Evolutionary conservation across 768 basidiomycete genomes (phyloP).

Genomic region (Trametes cingulata): DNA sequence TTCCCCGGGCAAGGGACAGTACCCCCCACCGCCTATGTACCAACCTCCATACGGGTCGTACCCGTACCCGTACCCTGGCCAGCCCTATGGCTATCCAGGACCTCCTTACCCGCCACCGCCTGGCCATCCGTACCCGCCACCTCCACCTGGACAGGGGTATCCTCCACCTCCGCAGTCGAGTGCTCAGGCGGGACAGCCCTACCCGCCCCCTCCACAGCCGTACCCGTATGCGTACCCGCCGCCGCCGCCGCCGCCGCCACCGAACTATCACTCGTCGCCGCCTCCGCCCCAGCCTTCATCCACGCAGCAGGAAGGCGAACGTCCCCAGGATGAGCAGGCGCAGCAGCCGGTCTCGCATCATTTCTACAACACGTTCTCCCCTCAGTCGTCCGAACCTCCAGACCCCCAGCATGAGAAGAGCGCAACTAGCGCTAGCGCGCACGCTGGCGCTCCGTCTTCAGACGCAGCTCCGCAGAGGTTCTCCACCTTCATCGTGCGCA

Average conservation of each 20-base stretch:
- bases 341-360: neutral
- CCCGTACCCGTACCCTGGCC: slow-evolving; percentile 20
- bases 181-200: slow-evolving; percentile 3
- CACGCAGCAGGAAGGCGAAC: neutral
- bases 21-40: slow-evolving; percentile 18
- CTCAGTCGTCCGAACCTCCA: neutral
- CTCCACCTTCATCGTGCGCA: slow-evolving; percentile 17
- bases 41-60: slow-evolving; percentile 22
- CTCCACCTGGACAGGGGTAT: slow-evolving; percentile 2
- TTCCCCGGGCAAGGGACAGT: slow-evolving; percentile 21
- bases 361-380: too few species aligned
- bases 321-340: neutral
- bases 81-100: slow-evolving; percentile 14
- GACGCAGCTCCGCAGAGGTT: neutral
- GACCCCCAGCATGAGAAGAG: neutral
- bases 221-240: slow-evolving; percentile 25
- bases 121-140: slow-evolving; percentile 13
- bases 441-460: neutral
- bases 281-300: neutral
- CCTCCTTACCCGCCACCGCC: slow-evolving; percentile 14
- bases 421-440: neutral
- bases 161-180: neutral
- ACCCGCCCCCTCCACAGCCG: slow-evolving; percentile 11
- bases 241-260: neutral
- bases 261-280: slow-evolving; percentile 10